Evolutionary conservation across 768 basidiomycete genomes (phyloP), one percentile per base, ranked within the genome.

Genomic region (Suillus hirtellus): DNA sequence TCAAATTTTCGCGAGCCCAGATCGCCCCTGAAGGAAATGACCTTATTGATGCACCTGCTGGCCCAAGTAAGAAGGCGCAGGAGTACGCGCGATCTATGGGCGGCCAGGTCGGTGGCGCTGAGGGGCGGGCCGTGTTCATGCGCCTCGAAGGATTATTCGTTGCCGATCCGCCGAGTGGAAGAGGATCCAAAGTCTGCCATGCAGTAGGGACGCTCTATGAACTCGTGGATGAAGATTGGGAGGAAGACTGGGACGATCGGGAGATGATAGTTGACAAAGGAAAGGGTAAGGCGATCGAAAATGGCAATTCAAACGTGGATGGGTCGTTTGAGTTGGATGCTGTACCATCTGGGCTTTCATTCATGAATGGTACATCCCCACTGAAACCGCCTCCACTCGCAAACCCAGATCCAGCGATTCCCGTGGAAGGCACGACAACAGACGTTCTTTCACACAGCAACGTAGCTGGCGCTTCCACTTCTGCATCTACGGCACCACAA

Each of bases 181-280:
- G 81, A 43, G 84, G 84, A 4, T 69, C 69, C 4, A 81, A 77
- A 69, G 88, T 91, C 71, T 87, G 87, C 54, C 79, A 90, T 65
- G 85, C 83, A n/a, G 81, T 83, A 63, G 92, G 92, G 27, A 84
- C 84, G 82, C 73, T 93, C 59, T 93, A 88, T 66, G 92, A 94
- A 73, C 79, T 94, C 38, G 92, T 85, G 2, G 92, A 93, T 64
- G 78, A 81, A 58, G 89, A 89, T 63, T 93, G 87, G 87, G 86
- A 83, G 53, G 85, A 81, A 19, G 74, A 61, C 68, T 15, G 49
- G 61, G 38, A 42, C 24, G 17, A 27, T 19, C 40, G 11, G 17
- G 56, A 42, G 40, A 27, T 38, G 42, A 60, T 24, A 60, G 24
- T 15, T 54, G 67, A 24, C 56, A 72, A 73, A 47, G 73, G 69